phyloP scores from a whole-genome alignment of 2,329 filamentous ascomycete genomes.

The Venturiaceae sp. region DNA sequence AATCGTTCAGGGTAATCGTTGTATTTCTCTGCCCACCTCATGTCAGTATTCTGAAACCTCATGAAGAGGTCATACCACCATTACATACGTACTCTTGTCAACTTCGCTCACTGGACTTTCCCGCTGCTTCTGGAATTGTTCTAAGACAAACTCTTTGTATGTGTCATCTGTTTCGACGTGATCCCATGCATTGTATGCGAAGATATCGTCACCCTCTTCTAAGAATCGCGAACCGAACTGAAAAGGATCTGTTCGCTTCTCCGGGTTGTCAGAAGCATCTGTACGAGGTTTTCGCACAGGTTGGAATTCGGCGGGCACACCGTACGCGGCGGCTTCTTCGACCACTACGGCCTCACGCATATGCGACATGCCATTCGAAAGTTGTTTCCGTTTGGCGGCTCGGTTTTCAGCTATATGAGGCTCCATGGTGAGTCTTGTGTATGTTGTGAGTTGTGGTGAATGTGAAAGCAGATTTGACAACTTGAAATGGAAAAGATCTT shows the following conservation, averaged over 20 bases:
- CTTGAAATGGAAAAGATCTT: not conserved
- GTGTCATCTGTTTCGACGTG: constrained; percentile 88
- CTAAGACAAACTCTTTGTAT: constrained; percentile 76
- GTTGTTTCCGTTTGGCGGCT: constrained; percentile 26
- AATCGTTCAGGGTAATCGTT: constrained; percentile 86
- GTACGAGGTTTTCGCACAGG: constrained; percentile 31
- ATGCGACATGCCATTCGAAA: constrained; percentile 43
- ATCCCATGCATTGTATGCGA: constrained; percentile 98
- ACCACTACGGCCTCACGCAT: constrained; percentile 40
- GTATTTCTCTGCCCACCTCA: constrained; percentile 66
- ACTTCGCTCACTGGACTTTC: constrained; percentile 83
- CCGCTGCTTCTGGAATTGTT: constrained; percentile 78
- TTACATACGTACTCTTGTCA: constrained; percentile 53
- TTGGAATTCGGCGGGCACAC: constrained; percentile 34
- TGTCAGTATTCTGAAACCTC: constrained; percentile 43
- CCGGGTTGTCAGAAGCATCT: constrained; percentile 50
- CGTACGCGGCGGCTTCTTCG: constrained; percentile 22
- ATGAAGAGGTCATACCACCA: not conserved
- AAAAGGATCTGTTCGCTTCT: constrained; percentile 87
- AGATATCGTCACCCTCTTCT: constrained; percentile 77
- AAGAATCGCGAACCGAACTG: constrained; percentile 88
- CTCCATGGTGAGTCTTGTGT: not conserved
- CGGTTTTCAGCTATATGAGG: not conserved
- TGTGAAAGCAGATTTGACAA: not conserved
- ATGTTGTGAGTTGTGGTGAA: not conserved